Evolutionary conservation across 106 monocot genomes (phyloP), one percentile per base, ranked within the genome.

Genomic region (Phalaenopsis equestris): DNA sequence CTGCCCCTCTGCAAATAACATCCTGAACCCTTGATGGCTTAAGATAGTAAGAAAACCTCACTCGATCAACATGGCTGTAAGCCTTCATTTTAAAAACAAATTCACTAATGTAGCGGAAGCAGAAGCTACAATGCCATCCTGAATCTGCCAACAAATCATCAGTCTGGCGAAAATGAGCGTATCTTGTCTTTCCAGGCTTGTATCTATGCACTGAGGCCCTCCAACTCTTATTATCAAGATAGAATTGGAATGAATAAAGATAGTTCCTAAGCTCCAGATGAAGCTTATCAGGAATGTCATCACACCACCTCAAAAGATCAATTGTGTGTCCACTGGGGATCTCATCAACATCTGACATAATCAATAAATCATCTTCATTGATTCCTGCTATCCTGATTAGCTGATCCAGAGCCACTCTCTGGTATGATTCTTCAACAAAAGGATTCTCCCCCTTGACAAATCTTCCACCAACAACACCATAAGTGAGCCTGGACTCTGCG

Each of bases 81-180:
- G 95, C 95, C 82, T 85, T 91, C 95, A 96, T 96, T 64, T 93
- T 96, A 80, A 96, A 96, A 2, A 83, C 72, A 73, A 96, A 96
- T 73, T 96, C 91, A 11, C 79, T 86, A 15, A 96, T 93, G 74
- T 47, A 74, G 23, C 93, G 87, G 80, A 93, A 95, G 82, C 95
- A 95, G 82, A 95, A 95, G 82, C 95, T 95, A 77, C 95, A 93
- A 80, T 95, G 95, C 93, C 93, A 96, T 16, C 95, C 95, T 15
- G 95, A 87, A 88, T 96, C 95, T 4, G 89, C 87, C 36, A 96
- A 72, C 57, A 96, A 80, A 56, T 87, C 86, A 81, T 96, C 91
- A 0, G 89, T 87, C 87, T 93, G 93, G 6, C 93, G 84, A 76
- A 85, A 96, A 84, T 96, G 93, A 8, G 89, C 91, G 78, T 96